Conservation (phyloP, 257 asterid genomes). For the Solanum bulbocastanum region DNA sequence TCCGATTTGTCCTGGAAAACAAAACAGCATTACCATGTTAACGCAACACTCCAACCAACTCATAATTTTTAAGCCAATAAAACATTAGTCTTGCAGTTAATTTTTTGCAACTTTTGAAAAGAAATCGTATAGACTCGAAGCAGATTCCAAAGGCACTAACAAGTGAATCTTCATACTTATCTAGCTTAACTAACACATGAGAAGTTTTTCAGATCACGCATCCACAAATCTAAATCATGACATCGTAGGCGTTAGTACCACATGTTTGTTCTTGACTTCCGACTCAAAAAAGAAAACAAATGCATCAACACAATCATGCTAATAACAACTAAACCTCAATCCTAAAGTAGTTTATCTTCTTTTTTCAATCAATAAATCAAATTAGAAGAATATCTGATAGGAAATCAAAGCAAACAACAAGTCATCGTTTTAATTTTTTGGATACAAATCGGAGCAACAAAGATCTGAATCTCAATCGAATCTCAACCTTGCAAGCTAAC, state of each 20-base stretch:
- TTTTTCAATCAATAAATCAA: neutral
- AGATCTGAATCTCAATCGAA: neutral
- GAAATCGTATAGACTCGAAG: neutral
- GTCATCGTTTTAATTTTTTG: neutral
- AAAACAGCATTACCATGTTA: neutral
- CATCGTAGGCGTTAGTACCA: neutral
- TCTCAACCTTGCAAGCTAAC: neutral
- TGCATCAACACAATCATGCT: neutral
- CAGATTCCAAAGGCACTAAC: neutral
- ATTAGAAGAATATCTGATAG: neutral
- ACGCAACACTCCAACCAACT: neutral
- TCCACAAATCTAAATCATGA: neutral
- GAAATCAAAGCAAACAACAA: neutral
- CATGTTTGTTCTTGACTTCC: too few relatives aligned
- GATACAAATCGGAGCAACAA: neutral
- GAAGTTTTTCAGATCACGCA: neutral
- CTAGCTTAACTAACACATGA: neutral
- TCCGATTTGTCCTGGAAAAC: constrained; percentile 76
- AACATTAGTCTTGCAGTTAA: neutral
- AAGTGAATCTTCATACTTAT: neutral
- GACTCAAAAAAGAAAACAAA: neutral
- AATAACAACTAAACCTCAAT: neutral
- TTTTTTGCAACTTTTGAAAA: neutral
- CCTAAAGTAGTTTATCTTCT: neutral
- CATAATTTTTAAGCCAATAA: neutral